A percentile compares a stretch with the other conserved stretches of the same genome.
Evolutionary conservation across 2,329 filamentous ascomycete species (phyloP).

Genomic region (Apiospora sp.): DNA sequence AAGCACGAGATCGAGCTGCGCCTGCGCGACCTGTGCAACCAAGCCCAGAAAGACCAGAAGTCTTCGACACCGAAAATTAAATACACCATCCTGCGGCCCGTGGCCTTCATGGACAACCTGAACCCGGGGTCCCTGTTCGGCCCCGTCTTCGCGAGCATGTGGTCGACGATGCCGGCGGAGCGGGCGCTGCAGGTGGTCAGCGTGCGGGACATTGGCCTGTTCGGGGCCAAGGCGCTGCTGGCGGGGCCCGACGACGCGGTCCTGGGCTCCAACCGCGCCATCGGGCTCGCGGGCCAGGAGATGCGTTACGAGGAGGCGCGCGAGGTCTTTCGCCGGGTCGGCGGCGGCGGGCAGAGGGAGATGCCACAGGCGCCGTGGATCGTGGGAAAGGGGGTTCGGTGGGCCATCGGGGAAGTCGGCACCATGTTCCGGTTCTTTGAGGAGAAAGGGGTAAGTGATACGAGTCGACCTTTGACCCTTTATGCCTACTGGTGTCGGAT

Average conservation of each 20-base stretch:
- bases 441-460: constrained; percentile 40
- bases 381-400: constrained; percentile 41
- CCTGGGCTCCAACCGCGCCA: constrained; percentile 39
- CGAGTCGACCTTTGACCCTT: no score
- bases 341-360: constrained; percentile 32
- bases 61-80: constrained; percentile 34
- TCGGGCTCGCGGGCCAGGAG: constrained; percentile 46
- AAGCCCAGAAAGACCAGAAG: constrained; percentile 7
- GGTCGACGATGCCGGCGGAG: constrained; percentile 37
- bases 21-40: constrained; percentile 46
- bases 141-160: constrained; percentile 43
- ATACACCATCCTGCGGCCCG: constrained; percentile 50
- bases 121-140: constrained; percentile 43
- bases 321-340: constrained; percentile 38
- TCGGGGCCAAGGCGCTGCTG: constrained; percentile 44
- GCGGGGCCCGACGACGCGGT: constrained; percentile 25
- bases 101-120: constrained; percentile 51
- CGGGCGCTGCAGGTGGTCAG: constrained; percentile 48
- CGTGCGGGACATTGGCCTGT: constrained; percentile 48
- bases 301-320: constrained; percentile 44
- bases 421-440: constrained; percentile 50
- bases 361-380: constrained; percentile 45
- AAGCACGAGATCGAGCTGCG: constrained; percentile 69
- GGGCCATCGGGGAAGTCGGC: constrained; percentile 40
- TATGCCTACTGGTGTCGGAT: no score